These are phyloP conservation scores for Candida peoriensis DNA, from an alignment of 805 yeast species.

Conservation along the genomic window DNA sequence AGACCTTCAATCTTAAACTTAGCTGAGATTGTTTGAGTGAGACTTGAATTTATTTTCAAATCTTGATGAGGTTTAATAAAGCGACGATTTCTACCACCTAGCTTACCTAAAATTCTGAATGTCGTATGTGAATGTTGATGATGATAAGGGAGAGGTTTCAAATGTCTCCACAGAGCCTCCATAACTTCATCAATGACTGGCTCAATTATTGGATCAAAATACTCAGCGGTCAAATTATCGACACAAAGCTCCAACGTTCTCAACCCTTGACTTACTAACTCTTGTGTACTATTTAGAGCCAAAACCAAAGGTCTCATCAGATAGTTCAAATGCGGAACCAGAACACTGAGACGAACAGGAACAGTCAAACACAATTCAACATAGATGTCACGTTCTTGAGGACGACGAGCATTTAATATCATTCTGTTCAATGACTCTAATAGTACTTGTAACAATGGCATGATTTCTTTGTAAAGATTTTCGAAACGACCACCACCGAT, in stretches of 20 bases:
- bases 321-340: slow-evolving; percentile 87
- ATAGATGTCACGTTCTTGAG: slow-evolving; percentile 89
- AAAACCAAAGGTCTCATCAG: slow-evolving; percentile 87
- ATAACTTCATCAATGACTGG: slow-evolving; percentile 94
- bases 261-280: slow-evolving; percentile 88
- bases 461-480: slow-evolving; percentile 82
- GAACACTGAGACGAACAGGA: slow-evolving; percentile 88
- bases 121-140: slow-evolving; percentile 96
- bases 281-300: slow-evolving; percentile 87
- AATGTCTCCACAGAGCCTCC: slow-evolving; percentile 86
- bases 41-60: slow-evolving; percentile 43
- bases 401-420: slow-evolving; percentile 75
- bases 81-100: slow-evolving; percentile 93
- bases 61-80: slow-evolving; percentile 74
- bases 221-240: slow-evolving; percentile 92
- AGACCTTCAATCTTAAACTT: slow-evolving; percentile 69
- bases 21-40: slow-evolving; percentile 69
- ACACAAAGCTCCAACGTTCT: slow-evolving; percentile 94
- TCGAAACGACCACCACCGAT: slow-evolving; percentile 98
- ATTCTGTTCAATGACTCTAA: slow-evolving; percentile 81
- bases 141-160: slow-evolving; percentile 88
- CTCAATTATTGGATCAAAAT: slow-evolving; percentile 94
- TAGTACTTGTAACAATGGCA: slow-evolving; percentile 84
- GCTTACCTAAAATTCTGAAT: slow-evolving; percentile 84
- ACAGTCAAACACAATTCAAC: slow-evolving; percentile 94